Percentiles rank a stretch among this genome's conserved stretches.
phyloP scores from a whole-genome alignment of 2,329 filamentous ascomycete species.

The Scytalidium sp. region DNA sequence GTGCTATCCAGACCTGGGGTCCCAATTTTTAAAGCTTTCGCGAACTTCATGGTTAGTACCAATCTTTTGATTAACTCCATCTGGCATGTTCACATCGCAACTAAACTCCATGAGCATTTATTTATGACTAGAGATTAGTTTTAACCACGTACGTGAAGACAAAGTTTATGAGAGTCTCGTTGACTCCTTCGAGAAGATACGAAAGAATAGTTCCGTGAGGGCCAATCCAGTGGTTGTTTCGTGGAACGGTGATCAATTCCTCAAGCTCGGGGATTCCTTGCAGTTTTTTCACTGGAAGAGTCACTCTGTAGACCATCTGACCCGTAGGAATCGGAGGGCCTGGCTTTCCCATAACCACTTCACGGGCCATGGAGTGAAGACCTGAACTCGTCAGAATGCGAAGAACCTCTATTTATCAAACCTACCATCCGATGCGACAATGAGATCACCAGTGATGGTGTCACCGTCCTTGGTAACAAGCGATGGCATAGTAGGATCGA shows the following conservation, averaged over 20 bases:
- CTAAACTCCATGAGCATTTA: neutral
- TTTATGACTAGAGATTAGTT: neutral
- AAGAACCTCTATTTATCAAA: neutral
- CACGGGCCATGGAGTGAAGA: constrained; percentile 34
- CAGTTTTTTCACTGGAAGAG: constrained; percentile 38
- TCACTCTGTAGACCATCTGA: constrained; percentile 42
- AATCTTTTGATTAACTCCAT: constrained; percentile 10
- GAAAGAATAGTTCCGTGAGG: constrained; percentile 16
- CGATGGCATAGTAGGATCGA: constrained; percentile 23
- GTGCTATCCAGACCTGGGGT: constrained; percentile 38
- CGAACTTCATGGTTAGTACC: constrained; percentile 11
- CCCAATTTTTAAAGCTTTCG: constrained; percentile 23
- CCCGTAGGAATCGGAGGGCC: constrained; percentile 29
- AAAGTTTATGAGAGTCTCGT: constrained; percentile 14
- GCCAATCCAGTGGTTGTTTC: constrained; percentile 41
- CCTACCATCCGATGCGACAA: constrained; percentile 34
- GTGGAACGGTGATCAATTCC: constrained; percentile 32
- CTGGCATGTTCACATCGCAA: constrained; percentile 15
- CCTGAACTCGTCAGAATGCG: constrained; percentile 5
- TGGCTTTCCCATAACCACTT: constrained; percentile 33
- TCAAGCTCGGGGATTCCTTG: constrained; percentile 35
- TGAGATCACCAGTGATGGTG: constrained; percentile 30
- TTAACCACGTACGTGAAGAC: constrained; percentile 13
- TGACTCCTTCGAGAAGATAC: constrained; percentile 14
- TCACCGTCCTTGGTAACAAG: constrained; percentile 21